Percentiles rank a stretch among this genome's conserved stretches.
Evolutionary conservation across 2,329 filamentous ascomycete species (phyloP).

Genomic region (Colletotrichum costaricense): DNA sequence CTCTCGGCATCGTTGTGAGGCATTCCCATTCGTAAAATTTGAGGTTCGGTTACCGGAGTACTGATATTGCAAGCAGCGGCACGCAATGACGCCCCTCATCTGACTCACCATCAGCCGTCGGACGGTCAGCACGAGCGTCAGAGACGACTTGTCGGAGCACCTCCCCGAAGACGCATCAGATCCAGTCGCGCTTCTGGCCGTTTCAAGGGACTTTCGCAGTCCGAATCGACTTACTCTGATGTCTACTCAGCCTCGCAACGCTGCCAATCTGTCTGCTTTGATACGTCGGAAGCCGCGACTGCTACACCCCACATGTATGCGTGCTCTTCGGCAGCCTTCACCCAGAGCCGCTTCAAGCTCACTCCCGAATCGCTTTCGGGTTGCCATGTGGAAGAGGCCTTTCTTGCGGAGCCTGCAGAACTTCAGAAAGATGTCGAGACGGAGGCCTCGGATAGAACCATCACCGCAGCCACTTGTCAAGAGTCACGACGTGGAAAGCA

Average conservation of each 20-base stretch:
- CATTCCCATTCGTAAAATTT: not conserved
- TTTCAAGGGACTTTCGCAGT: not conserved
- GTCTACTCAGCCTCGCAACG: too few species aligned
- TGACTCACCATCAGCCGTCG: not conserved
- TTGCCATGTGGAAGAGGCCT: not conserved
- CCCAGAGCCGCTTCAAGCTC: not conserved
- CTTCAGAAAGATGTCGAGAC: not conserved
- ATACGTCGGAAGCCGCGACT: not conserved
- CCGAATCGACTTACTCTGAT: not conserved
- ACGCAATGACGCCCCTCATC: not conserved
- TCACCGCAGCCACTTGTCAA: not conserved
- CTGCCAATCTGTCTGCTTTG: not conserved
- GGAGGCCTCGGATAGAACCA: not conserved
- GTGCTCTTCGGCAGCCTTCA: not conserved
- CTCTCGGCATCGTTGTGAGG: constrained; percentile 11
- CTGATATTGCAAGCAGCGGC: constrained; percentile 1
- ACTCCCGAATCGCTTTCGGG: not conserved
- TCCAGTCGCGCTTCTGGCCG: constrained; percentile 25
- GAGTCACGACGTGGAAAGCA: not conserved
- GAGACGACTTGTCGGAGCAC: not conserved
- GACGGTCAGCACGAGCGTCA: not conserved
- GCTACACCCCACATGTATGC: not conserved
- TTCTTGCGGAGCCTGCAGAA: not conserved
- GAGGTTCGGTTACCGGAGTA: not conserved
- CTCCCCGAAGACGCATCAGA: constrained; percentile 29